Percentiles rank a stretch among this genome's conserved stretches.
These are phyloP conservation scores for Kwoniella dendrophila DNA, from an alignment of 768 basidiomycete species.

Conservation along the genomic window DNA sequence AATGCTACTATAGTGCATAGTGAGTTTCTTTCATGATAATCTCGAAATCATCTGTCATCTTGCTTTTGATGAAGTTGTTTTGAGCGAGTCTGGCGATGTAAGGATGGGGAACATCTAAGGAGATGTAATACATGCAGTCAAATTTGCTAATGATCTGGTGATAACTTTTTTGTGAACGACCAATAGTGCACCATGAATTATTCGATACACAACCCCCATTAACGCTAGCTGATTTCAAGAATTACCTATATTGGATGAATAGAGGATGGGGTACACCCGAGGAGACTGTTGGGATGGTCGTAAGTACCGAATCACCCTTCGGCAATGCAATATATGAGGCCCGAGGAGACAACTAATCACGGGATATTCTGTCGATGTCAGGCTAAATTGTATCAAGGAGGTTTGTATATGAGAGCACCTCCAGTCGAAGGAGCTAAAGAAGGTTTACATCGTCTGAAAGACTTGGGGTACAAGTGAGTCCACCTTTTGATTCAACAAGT, in stretches of 20 bases:
- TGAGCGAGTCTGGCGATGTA: no score
- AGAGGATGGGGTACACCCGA: conserved; percentile 51
- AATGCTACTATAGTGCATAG: conserved; percentile 45
- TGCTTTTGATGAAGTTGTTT: no score
- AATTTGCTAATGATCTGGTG: no score
- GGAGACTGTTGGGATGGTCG: conserved; percentile 47
- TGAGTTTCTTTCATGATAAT: conserved; percentile 11
- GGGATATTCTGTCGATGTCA: conserved; percentile 1
- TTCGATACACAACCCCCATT: conserved; percentile 43
- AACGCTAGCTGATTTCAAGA: conserved; percentile 49
- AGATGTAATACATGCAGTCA: no score
- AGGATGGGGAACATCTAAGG: no score
- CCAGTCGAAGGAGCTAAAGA: conserved; percentile 69
- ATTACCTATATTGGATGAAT: conserved; percentile 56
- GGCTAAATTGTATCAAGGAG: conserved; percentile 38
- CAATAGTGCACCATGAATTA: conserved; percentile 52
- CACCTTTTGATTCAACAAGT: not conserved
- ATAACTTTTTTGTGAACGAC: not conserved
- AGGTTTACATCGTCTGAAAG: conserved; percentile 63
- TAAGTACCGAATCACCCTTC: conserved; percentile 16
- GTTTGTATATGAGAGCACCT: conserved; percentile 53
- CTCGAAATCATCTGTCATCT: not conserved
- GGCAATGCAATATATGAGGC: no score
- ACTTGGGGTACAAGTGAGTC: conserved; percentile 63
- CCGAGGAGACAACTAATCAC: no score